Conservation (phyloP, 2,329 filamentous ascomycete genomes). For the Colletotrichum liriopes region DNA sequence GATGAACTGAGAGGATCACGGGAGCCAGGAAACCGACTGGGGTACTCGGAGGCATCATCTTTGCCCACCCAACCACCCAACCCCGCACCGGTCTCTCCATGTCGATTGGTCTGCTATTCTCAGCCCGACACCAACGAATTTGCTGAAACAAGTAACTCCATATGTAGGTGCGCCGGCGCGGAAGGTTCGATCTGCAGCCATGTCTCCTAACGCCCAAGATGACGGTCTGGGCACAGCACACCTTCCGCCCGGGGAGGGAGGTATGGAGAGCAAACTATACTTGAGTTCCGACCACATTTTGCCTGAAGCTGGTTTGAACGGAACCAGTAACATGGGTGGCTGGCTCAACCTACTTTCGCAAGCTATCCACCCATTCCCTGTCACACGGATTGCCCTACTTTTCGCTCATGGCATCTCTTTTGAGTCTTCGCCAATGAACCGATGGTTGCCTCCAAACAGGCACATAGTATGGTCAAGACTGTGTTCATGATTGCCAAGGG, state of each 20-base stretch:
- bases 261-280: not conserved
- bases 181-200: conserved; percentile 30
- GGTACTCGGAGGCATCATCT: not conserved
- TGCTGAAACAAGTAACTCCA: not conserved
- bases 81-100: not conserved
- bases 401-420: not conserved
- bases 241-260: conserved; percentile 5
- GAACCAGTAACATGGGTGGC: not conserved
- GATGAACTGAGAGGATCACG: too few species aligned
- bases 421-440: not conserved
- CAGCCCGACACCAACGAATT: not conserved
- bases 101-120: not conserved
- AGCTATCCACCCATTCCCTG: not conserved
- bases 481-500: not conserved
- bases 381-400: not conserved
- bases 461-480: not conserved
- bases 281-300: not conserved
- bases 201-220: conserved; percentile 29
- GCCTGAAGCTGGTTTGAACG: not conserved
- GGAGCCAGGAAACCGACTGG: too few species aligned
- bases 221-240: conserved; percentile 19
- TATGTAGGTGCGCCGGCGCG: not conserved
- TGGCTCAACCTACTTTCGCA: not conserved
- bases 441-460: not conserved
- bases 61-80: not conserved